Conservation (phyloP, 2,329 filamentous ascomycete species). For the Exophiala viscosa region DNA sequence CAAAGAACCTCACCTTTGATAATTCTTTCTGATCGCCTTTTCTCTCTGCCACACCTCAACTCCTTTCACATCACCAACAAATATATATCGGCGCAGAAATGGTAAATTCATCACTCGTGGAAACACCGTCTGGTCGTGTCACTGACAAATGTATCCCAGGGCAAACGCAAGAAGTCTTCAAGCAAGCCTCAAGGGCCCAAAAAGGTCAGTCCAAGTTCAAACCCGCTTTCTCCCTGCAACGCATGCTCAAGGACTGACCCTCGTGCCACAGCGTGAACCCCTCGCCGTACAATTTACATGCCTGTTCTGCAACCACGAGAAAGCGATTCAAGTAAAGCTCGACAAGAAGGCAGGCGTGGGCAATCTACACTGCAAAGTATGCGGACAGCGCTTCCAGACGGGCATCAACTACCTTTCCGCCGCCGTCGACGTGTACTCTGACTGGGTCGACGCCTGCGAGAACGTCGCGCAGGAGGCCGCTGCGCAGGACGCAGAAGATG, state of each 20-base stretch:
- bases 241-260: not conserved
- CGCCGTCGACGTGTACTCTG: constrained; percentile 91
- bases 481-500: constrained; percentile 29
- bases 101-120: not conserved
- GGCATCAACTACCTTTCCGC: constrained; percentile 81
- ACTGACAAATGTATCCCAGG: constrained; percentile 48
- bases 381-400: constrained; percentile 89
- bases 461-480: constrained; percentile 63
- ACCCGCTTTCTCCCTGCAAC: not conserved
- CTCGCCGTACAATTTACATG: constrained; percentile 81
- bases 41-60: too few relatives aligned
- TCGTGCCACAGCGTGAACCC: constrained; percentile 39
- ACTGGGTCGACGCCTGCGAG: constrained; percentile 96
- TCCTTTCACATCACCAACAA: too few relatives aligned
- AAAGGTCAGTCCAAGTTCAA: constrained; percentile 40
- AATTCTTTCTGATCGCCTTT: too few relatives aligned
- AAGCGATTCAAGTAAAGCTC: constrained; percentile 82
- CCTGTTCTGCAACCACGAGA: constrained; percentile 98
- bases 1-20: too few relatives aligned
- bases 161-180: constrained; percentile 86
- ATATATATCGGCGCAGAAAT: not conserved
- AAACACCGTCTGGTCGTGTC: too few relatives aligned
- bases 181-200: constrained; percentile 50
- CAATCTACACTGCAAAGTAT: constrained; percentile 83
- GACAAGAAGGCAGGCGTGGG: constrained; percentile 91